Percentiles rank a stretch among this genome's conserved stretches.
Conservation (phyloP, 2,329 filamentous ascomycete genomes). For the Zymoseptoria crescenta region DNA sequence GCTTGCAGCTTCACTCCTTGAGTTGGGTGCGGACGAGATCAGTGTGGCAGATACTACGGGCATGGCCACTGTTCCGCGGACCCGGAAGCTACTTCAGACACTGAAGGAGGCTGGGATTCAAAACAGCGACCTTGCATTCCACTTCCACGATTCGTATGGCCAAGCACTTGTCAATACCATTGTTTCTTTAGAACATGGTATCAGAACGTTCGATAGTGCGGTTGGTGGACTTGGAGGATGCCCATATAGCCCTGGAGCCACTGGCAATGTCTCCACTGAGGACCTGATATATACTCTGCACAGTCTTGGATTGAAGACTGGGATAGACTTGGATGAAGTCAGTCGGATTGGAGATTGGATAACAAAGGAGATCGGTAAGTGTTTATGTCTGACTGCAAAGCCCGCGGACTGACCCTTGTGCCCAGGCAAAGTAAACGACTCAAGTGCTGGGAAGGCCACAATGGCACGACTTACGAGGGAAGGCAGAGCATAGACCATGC, state of each 20-base stretch:
- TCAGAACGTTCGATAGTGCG: conserved; percentile 70
- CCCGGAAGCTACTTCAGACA: conserved; percentile 56
- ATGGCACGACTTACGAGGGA: conserved; percentile 20
- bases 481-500: conserved; percentile 1
- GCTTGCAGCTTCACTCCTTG: conserved; percentile 58
- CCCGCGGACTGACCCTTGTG: neutral
- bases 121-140: conserved; percentile 62
- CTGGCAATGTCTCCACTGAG: conserved; percentile 79
- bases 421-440: conserved; percentile 48
- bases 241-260: conserved; percentile 77
- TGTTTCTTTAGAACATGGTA: conserved; percentile 67
- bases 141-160: conserved; percentile 85
- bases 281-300: conserved; percentile 71
- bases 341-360: conserved; percentile 68
- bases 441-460: conserved; percentile 58
- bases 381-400: neutral
- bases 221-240: conserved; percentile 77
- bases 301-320: conserved; percentile 65
- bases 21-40: conserved; percentile 86
- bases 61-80: conserved; percentile 73
- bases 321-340: conserved; percentile 60
- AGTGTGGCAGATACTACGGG: conserved; percentile 85
- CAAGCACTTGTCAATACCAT: conserved; percentile 77
- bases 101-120: conserved; percentile 60
- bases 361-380: conserved; percentile 49